Percentiles rank a stretch among this genome's conserved stretches.
Conservation (phyloP, 164 flowering plant species). For the Nymphaea thermarum region DNA sequence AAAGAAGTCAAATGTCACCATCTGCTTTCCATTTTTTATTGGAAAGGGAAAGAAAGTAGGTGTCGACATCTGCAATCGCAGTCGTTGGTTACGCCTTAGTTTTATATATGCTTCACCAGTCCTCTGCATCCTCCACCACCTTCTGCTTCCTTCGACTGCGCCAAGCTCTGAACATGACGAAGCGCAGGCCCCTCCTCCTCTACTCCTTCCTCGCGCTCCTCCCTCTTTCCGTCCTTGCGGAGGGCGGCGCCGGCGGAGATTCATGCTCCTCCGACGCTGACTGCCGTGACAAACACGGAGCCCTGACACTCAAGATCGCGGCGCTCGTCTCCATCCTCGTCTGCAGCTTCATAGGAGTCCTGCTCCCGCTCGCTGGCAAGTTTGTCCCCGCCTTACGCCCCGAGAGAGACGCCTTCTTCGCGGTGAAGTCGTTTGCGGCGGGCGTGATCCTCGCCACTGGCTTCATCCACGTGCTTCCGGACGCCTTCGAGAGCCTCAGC, state of each 20-base stretch:
- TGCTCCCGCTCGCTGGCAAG: conserved; percentile 18
- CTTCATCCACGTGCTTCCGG: conserved; percentile 32
- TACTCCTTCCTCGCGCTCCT: neutral
- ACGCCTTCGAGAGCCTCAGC: conserved; percentile 19
- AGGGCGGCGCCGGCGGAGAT: neutral
- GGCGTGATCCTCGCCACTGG: conserved; percentile 36
- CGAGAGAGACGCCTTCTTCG: conserved; percentile 18
- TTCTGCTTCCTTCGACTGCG: too few species aligned
- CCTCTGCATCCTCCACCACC: too few species aligned
- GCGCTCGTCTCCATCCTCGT: conserved; percentile 18
- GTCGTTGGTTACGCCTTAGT: too few species aligned
- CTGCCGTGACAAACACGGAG: conserved; percentile 7
- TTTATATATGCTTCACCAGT: too few species aligned
- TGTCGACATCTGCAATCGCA: too few species aligned
- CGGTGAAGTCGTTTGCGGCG: conserved; percentile 31
- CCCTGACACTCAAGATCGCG: conserved; percentile 12
- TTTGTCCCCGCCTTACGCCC: conserved; percentile 11
- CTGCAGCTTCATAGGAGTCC: conserved; percentile 16
- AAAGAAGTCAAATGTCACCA: too few species aligned
- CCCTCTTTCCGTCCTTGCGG: neutral
- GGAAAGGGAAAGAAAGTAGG: too few species aligned
- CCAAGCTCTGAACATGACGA: too few species aligned
- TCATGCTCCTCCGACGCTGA: conserved; percentile 4
- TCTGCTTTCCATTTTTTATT: too few species aligned
- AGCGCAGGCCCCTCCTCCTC: too few species aligned